Conservation (phyloP, 2,329 filamentous ascomycete species). For the Aspergillus oerlinghausenensis region DNA sequence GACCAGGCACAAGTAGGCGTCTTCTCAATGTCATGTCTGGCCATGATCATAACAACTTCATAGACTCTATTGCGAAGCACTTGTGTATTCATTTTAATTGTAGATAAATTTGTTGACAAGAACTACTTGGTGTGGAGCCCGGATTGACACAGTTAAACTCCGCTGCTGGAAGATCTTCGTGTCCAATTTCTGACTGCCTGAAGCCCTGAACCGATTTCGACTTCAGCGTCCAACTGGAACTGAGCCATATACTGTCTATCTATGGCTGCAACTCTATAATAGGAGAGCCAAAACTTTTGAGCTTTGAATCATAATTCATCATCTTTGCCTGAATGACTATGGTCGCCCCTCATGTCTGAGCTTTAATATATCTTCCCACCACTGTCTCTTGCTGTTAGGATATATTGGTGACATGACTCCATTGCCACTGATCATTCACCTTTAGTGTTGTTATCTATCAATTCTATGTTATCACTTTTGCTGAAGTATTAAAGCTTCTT, state of each 20-base stretch:
- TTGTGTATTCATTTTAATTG: neutral
- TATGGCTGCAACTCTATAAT: neutral
- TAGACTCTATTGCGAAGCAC: neutral
- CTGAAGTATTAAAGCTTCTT: neutral
- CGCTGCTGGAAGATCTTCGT: neutral
- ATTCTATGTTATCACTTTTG: neutral
- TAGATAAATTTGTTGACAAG: neutral
- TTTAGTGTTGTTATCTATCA: too few relatives aligned
- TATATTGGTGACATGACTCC: neutral
- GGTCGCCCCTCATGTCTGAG: neutral
- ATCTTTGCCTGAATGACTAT: neutral
- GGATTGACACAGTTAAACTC: neutral
- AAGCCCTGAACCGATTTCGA: neutral
- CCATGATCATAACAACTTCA: neutral
- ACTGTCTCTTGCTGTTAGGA: neutral
- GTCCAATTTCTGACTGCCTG: neutral
- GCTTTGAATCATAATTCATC: neutral
- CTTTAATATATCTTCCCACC: neutral
- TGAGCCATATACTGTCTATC: neutral
- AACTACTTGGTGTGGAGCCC: neutral
- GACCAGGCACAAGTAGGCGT: neutral
- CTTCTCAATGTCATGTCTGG: neutral
- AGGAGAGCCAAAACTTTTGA: neutral
- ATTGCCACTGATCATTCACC: neutral
- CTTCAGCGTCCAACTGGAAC: neutral